Base-by-base conservation (phyloP, 2,329 filamentous ascomycete species). In the Coleophoma cylindrospora region DNA sequence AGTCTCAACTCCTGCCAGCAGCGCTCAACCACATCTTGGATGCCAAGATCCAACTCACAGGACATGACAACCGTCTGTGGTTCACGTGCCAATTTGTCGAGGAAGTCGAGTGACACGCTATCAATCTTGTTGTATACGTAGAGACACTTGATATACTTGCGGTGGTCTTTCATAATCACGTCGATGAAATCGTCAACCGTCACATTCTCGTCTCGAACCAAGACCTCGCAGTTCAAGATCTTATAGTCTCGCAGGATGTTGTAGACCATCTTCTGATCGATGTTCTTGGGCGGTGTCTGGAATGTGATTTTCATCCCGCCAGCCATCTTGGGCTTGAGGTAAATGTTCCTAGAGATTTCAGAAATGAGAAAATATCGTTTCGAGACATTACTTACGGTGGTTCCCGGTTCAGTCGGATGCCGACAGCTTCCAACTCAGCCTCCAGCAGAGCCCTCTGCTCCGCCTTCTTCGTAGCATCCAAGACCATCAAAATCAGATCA, bases 81-180 rank as follows among this genome's bases (percentile, higher is more conserved):
- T 71, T 99, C 95, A 53, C 91, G 85, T 5, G 95, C 94, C 19
- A 99, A 77, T 66, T 87, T 84, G 74, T 99, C 89, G 44, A 99
- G 81, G 70, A 95, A 95, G 66, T 96, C 91, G 57, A 99, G 81
- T 40, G 87, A 92, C 53, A 99, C 89, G 67, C 83, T 86, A 73
- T 99, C 94, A 72, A 99, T 95, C 74, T 99, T 99, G 86, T 99
- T 99, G 83, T 99, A 99, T 33, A 97, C 92, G 72, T 99, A 99
- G 33, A 99, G 79, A 65, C 89, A 86, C 67, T 61, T 83, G 75
- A 99, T 96, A 76, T 99, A 99, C 70, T 95, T 99, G 65, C 94
- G 79, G 75, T 99, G 94, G 66, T 96, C 90, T 70, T 94, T 95
- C 92, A 97, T 97, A 71, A 99, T 96, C 54, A 96, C 91, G 69